Evolutionary conservation across 2,329 filamentous ascomycete species (phyloP).

Genomic region (Cytospora schulzeri): DNA sequence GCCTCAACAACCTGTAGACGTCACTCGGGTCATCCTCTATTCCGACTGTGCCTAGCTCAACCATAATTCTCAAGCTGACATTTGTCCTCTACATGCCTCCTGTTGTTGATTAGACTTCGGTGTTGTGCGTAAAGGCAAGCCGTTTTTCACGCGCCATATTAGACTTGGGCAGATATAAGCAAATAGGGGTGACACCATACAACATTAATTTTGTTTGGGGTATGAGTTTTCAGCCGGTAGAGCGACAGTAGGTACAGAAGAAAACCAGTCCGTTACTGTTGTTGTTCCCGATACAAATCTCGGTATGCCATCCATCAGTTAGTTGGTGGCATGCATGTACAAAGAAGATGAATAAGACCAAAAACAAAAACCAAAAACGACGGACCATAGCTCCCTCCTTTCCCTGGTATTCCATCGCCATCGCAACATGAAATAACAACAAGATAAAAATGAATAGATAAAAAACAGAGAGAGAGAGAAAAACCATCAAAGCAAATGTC

Average conservation of each 20-base stretch:
- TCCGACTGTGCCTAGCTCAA: not conserved
- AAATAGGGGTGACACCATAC: not conserved
- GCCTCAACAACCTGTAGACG: conserved; percentile 4
- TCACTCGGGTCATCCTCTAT: not conserved
- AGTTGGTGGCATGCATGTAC: not conserved
- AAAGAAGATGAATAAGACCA: not conserved
- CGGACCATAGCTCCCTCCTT: not conserved
- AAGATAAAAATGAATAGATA: not conserved
- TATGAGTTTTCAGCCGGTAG: not conserved
- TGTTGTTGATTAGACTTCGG: not conserved
- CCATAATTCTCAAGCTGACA: not conserved
- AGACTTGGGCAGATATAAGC: not conserved
- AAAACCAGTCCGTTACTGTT: not conserved
- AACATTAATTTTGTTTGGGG: not conserved
- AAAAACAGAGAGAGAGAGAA: not conserved
- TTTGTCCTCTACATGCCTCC: too few relatives aligned
- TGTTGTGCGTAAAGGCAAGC: not conserved
- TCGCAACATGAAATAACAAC: not conserved
- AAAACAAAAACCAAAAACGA: not conserved
- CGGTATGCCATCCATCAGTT: not conserved
- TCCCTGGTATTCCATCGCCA: not conserved
- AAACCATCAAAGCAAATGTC: not conserved
- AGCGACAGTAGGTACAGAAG: not conserved
- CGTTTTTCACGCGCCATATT: not conserved
- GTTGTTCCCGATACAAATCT: not conserved